Conservation (phyloP, 305 asterid genomes). For the Fraxinus albicans region DNA sequence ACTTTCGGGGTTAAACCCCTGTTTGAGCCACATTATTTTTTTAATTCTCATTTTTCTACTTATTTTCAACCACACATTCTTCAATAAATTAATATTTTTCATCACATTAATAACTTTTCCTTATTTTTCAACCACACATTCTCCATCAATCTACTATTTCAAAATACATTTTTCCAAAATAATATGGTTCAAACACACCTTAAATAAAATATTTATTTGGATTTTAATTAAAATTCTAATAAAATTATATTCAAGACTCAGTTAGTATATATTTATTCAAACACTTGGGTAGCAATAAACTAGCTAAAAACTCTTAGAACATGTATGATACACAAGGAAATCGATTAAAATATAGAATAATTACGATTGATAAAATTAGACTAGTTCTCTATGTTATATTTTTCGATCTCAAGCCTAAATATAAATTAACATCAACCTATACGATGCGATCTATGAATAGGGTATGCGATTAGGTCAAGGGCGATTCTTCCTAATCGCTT, state of each 20-base stretch:
- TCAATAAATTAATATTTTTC: no score
- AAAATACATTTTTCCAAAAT: no score
- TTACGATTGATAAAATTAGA: background rate
- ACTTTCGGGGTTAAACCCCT: background rate
- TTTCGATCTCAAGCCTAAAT: background rate
- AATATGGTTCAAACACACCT: no score
- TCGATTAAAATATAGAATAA: background rate
- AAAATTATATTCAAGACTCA: background rate
- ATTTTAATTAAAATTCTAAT: background rate
- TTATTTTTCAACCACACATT: no score
- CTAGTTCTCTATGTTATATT: background rate
- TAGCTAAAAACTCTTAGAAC: background rate
- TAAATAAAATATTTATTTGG: background rate
- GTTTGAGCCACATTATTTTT: no score
- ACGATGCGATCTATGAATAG: background rate
- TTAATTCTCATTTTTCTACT: no score
- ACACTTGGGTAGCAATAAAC: background rate
- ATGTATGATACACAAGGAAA: background rate
- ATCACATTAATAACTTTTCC: no score
- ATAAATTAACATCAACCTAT: background rate
- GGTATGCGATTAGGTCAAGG: background rate
- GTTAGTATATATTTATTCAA: no score
- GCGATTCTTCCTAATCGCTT: background rate
- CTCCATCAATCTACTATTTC: no score
- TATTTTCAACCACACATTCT: no score